Conservation (phyloP, 306 rosid genomes). For the Sesbania bispinosa region DNA sequence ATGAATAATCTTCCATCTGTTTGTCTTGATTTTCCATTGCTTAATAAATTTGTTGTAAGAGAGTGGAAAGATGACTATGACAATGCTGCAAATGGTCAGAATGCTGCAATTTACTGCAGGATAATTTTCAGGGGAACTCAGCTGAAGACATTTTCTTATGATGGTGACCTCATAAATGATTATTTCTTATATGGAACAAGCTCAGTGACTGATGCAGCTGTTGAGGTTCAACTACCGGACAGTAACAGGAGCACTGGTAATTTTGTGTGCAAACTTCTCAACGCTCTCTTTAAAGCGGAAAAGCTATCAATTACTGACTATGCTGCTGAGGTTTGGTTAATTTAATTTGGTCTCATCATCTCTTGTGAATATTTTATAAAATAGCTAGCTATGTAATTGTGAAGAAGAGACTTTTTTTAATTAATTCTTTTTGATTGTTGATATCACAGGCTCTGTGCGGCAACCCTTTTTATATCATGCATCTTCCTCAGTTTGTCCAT, state of each 20-base stretch:
- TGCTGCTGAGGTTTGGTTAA: constrained; percentile 8
- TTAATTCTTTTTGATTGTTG: background rate
- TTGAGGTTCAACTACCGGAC: background rate
- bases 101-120: background rate
- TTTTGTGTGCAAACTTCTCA: background rate
- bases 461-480: rapidly evolving
- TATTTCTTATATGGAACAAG: background rate
- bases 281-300: background rate
- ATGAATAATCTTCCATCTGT: background rate
- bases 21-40: background rate
- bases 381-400: background rate
- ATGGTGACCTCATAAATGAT: constrained; percentile 10
- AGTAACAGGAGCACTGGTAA: background rate
- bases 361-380: background rate
- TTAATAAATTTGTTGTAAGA: background rate
- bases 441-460: background rate
- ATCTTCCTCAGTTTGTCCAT: background rate
- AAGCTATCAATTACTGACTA: background rate
- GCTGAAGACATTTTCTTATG: background rate
- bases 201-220: background rate
- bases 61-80: background rate
- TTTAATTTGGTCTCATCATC: background rate
- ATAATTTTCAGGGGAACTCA: background rate
- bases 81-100: background rate
- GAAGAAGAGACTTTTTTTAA: background rate